Conservation (phyloP, 108 stramenopile genomes). For the Thalassiosira profunda region DNA sequence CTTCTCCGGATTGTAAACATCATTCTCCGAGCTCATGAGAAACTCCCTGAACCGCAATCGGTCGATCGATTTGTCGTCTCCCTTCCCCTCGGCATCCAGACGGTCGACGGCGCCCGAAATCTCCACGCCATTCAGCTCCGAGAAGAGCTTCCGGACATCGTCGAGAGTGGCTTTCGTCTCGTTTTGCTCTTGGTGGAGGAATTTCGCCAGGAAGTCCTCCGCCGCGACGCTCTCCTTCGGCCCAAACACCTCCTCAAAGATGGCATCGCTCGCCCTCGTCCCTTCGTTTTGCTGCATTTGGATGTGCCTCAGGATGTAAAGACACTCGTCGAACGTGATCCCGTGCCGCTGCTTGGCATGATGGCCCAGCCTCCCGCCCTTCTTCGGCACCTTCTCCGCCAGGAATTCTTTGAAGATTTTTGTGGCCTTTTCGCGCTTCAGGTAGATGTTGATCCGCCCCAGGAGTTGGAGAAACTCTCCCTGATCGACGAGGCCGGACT, state of each 20-base stretch:
- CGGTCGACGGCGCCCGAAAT: conserved; percentile 25
- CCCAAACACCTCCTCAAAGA: conserved; percentile 66
- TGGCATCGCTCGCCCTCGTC: conserved; percentile 18
- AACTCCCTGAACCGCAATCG: conserved; percentile 67
- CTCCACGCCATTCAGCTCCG: conserved; percentile 55
- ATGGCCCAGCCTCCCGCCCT: not conserved
- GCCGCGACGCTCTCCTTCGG: conserved; percentile 43
- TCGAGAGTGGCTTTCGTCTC: conserved; percentile 52
- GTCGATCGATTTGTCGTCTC: conserved; percentile 49
- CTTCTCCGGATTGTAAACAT: conserved; percentile 65
- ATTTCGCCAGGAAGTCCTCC: conserved; percentile 51
- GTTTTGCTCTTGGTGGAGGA: conserved; percentile 57
- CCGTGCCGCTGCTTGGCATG: conserved; percentile 4
- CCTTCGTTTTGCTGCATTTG: conserved; percentile 24
- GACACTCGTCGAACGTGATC: conserved; percentile 57
- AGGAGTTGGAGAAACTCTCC: conserved; percentile 62
- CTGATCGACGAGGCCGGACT: conserved; percentile 41
- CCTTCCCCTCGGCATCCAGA: conserved; percentile 28
- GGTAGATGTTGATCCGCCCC: conserved; percentile 67
- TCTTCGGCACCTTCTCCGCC: not conserved
- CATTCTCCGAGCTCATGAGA: conserved; percentile 56
- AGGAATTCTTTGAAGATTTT: conserved; percentile 34
- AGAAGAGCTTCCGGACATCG: conserved; percentile 61
- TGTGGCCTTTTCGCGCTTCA: conserved; percentile 41
- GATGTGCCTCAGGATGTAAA: conserved; percentile 46